Conservation (phyloP, 2,329 filamentous ascomycete species). For the Blumeriella jaapii region DNA sequence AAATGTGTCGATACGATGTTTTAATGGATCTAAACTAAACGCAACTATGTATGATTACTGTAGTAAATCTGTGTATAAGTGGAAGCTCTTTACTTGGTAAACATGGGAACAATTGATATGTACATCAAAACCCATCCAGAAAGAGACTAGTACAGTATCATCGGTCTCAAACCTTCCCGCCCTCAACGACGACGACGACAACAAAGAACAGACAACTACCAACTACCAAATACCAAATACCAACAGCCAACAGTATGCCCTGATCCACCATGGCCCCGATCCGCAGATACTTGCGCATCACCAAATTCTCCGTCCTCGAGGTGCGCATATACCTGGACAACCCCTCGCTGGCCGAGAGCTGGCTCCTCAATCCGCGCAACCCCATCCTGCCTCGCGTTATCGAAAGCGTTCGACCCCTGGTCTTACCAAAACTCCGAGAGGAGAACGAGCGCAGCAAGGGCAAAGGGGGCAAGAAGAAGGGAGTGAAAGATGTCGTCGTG, state of each 20-base stretch:
- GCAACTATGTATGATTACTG: no score
- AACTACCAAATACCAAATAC: background rate
- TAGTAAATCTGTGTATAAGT: no score
- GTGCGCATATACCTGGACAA: conserved; percentile 93
- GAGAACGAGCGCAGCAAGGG: conserved; percentile 56
- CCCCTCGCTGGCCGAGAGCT: conserved; percentile 68
- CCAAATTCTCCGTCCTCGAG: conserved; percentile 90
- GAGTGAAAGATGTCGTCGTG: conserved; percentile 77
- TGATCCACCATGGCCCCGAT: conserved; percentile 62
- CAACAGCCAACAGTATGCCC: background rate
- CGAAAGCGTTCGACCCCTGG: conserved; percentile 69
- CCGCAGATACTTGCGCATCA: conserved; percentile 81
- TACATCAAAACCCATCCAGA: no score
- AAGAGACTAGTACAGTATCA: no score
- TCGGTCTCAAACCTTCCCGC: no score
- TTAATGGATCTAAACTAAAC: no score
- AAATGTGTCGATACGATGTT: no score
- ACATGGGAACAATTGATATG: no score
- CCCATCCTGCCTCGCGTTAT: conserved; percentile 75
- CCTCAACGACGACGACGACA: no score
- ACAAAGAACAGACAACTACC: no score
- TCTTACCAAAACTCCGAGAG: conserved; percentile 83
- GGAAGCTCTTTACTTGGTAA: no score
- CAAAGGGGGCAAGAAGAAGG: conserved; percentile 51
- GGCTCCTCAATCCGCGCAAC: conserved; percentile 69